Evolutionary conservation across 2,329 filamentous ascomycete genomes (phyloP), one percentile per base, ranked within the genome.

Genomic region (Truncatella angustata): DNA sequence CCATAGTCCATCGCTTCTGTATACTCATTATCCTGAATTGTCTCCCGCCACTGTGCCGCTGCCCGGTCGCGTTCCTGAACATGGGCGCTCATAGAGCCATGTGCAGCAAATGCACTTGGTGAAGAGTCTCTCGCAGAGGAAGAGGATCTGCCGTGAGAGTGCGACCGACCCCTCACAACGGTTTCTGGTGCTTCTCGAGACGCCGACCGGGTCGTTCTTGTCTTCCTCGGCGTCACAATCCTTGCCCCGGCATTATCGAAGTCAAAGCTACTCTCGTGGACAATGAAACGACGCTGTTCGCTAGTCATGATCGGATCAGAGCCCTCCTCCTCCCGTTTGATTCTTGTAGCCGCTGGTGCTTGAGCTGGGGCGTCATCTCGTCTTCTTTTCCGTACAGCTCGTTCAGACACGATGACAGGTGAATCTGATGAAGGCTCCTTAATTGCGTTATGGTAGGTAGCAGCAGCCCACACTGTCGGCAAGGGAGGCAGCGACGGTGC

Each of bases 191-290:
- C 9, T 21, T n/a, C 30, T 26, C 26, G 35, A 18, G 47, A 24
- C 10, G 28, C n/a, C 4, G 45, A 49, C 24, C 26, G 36, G 10
- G 11, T 28, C 54, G 6, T 36, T 59, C 63, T 43, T 63, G 62
- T 55, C 76, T 42, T 73, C 56, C 68, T 69, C 47, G 72, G 73
- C 11, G 74, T 81, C 6, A 48, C 72, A 64, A 59, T 76, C 69
- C 43, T 67, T 37, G 65, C 66, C 6, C 73, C 76, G 48, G 74
- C 67, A 37, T 77, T 73, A 60, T 84, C 79, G 10, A 87, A 71
- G 60, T 88, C 84, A 47, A 87, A n/a, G n/a, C n/a, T 73, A 50
- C 82, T 87, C 48, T 84, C 82, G 36, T 79, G 72, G 1, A 74
- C 70, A 18, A 68, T 59, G 53, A 75, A 70, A 9, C 56, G 54